phyloP scores from a whole-genome alignment of 371 early-diverging fungal species.

The Lichtheimia corymbifera region DNA sequence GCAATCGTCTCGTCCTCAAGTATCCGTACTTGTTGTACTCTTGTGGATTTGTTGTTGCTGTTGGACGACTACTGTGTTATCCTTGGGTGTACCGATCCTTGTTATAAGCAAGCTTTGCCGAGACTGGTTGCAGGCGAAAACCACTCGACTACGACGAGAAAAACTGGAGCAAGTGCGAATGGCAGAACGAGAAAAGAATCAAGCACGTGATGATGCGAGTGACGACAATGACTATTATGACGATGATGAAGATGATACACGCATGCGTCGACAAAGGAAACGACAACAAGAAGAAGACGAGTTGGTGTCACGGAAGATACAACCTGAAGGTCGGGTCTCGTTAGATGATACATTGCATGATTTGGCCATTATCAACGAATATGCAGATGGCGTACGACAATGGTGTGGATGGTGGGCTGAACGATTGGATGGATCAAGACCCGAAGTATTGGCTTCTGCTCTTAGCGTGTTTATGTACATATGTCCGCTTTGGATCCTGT shows the following conservation, averaged over 20 bases:
- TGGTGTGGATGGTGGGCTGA: not conserved
- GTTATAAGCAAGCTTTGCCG: constrained; percentile 25
- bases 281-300: constrained; percentile 28
- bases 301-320: constrained; percentile 32
- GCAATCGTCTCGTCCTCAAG: constrained; percentile 23
- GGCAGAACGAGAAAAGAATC: constrained; percentile 17
- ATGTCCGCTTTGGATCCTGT: constrained; percentile 32
- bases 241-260: constrained; percentile 11
- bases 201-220: constrained; percentile 4
- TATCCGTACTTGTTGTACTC: constrained; percentile 28
- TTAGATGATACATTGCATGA: constrained; percentile 47
- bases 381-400: constrained; percentile 18
- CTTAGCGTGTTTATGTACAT: constrained; percentile 32
- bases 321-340: constrained; percentile 30
- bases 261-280: constrained; percentile 18
- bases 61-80: constrained; percentile 34
- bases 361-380: constrained; percentile 27
- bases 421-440: constrained; percentile 28
- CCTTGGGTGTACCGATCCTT: constrained; percentile 27
- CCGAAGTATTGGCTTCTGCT: constrained; percentile 19
- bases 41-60: constrained; percentile 30
- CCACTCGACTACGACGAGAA: constrained; percentile 26
- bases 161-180: constrained; percentile 26
- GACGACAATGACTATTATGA: constrained; percentile 28
- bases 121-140: constrained; percentile 33